Evolutionary conservation across 371 early-diverging fungal species (phyloP).

Genomic region (Lichtheimia corymbifera): DNA sequence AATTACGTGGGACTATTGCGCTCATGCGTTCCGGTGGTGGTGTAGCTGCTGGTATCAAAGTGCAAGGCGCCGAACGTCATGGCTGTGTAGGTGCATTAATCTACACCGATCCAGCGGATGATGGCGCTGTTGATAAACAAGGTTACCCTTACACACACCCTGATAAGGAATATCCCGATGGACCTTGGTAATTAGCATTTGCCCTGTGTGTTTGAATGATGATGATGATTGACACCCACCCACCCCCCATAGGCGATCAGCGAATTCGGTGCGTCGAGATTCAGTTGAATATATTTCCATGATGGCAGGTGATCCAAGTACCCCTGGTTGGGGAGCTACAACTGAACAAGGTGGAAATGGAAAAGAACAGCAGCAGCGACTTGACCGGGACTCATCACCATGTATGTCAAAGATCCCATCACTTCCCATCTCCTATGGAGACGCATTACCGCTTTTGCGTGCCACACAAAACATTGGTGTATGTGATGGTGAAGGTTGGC

Average conservation of each 20-base stretch:
- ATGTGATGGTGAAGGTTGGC: slow-evolving; percentile 28
- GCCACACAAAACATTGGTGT: slow-evolving; percentile 51
- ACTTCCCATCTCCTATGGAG: slow-evolving; percentile 66
- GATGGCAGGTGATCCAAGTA: slow-evolving; percentile 67
- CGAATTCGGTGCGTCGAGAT: slow-evolving; percentile 60
- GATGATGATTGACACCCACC: too few relatives aligned
- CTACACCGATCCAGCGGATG: slow-evolving; percentile 24
- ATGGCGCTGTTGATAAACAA: slow-evolving; percentile 21
- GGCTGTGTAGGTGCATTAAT: slow-evolving; percentile 63
- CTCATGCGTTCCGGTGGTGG: slow-evolving; percentile 65
- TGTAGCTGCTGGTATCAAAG: slow-evolving; percentile 57
- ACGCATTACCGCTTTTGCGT: slow-evolving; percentile 59
- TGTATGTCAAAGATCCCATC: slow-evolving; percentile 63
- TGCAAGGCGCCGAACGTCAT: slow-evolving; percentile 57
- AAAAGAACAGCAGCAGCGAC: slow-evolving; percentile 48
- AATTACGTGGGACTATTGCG: slow-evolving; percentile 52
- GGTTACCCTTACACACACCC: slow-evolving; percentile 32
- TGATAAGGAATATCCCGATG: slow-evolving; percentile 59
- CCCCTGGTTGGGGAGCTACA: slow-evolving; percentile 60
- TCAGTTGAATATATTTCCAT: slow-evolving; percentile 52
- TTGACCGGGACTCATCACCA: slow-evolving; percentile 44
- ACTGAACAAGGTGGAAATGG: slow-evolving; percentile 2
- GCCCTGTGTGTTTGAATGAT: too few relatives aligned
- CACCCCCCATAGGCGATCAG: slow-evolving; percentile 63
- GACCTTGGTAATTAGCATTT: slow-evolving; percentile 60